A percentile compares a stretch with the other conserved stretches of the same genome.
phyloP scores from a whole-genome alignment of 768 basidiomycete species.

The Rhodotorula kratochvilovae region DNA sequence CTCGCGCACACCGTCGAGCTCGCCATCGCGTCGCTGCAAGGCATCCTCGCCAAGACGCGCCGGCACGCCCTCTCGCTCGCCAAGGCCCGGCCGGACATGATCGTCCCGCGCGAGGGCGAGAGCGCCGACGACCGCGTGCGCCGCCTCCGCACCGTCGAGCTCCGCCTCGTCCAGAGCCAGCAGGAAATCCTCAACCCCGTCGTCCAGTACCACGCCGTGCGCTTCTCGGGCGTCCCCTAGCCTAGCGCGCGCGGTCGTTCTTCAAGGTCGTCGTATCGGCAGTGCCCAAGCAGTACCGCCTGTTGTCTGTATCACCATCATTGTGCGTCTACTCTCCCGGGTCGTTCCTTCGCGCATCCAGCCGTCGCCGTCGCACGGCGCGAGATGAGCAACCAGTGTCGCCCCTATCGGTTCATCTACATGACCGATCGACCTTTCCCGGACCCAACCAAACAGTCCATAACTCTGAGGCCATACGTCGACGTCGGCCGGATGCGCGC shows the following conservation, averaged over 20 bases:
- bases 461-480: constrained; percentile 25
- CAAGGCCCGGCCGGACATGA: constrained; percentile 61
- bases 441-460: constrained; percentile 20
- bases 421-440: constrained; percentile 34
- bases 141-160: constrained; percentile 78
- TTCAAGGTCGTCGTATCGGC: background rate
- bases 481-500: background rate
- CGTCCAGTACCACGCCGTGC: constrained; percentile 34
- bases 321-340: background rate
- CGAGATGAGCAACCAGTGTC: constrained; percentile 44
- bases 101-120: constrained; percentile 39
- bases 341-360: background rate
- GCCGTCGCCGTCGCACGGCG: background rate
- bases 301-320: constrained; percentile 19
- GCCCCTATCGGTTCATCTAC: constrained; percentile 42
- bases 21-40: constrained; percentile 69
- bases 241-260: background rate
- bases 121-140: constrained; percentile 56
- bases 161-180: constrained; percentile 65
- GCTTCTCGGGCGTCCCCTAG: constrained; percentile 9
- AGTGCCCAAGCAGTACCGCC: background rate
- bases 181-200: constrained; percentile 39
- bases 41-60: constrained; percentile 64
- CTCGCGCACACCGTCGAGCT: constrained; percentile 62
- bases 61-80: constrained; percentile 58